phyloP scores from a whole-genome alignment of 2,329 filamentous ascomycete species.

The Fonsecaea nubica region DNA sequence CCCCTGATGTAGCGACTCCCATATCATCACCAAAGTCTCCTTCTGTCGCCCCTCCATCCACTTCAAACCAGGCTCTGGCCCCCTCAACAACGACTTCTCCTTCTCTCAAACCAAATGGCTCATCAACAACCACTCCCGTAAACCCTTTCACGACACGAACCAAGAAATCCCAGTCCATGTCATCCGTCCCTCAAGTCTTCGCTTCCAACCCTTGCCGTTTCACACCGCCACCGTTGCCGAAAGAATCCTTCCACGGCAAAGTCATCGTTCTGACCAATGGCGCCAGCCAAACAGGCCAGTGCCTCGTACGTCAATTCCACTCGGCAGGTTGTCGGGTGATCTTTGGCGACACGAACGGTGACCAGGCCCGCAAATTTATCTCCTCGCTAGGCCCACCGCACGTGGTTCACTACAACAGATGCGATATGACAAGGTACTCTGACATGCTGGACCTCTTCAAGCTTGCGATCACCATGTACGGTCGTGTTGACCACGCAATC shows the following conservation, averaged over 20 bases:
- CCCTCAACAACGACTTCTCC: slow-evolving; percentile 15
- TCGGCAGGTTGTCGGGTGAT: slow-evolving; percentile 51
- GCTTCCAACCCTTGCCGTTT: slow-evolving; percentile 35
- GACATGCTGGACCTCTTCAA: slow-evolving; percentile 57
- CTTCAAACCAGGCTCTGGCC: slow-evolving; percentile 6
- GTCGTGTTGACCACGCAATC: slow-evolving; percentile 58
- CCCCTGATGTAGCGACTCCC: slow-evolving; percentile 21
- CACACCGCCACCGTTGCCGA: slow-evolving; percentile 30
- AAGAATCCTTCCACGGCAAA: slow-evolving; percentile 35
- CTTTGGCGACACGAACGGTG: slow-evolving; percentile 52
- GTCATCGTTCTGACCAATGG: slow-evolving; percentile 38
- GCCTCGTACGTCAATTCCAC: slow-evolving; percentile 50
- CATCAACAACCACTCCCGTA: slow-evolving; percentile 15
- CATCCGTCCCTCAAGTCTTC: slow-evolving; percentile 20
- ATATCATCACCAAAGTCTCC: slow-evolving; percentile 11
- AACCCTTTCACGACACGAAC: slow-evolving; percentile 31
- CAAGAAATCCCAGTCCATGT: slow-evolving; percentile 34
- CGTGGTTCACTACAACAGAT: slow-evolving; percentile 46
- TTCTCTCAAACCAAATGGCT: slow-evolving; percentile 18
- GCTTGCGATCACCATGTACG: slow-evolving; percentile 52
- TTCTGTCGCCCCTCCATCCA: neutral
- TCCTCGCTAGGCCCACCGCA: slow-evolving; percentile 30
- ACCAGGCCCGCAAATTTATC: slow-evolving; percentile 40
- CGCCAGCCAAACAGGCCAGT: slow-evolving; percentile 55
- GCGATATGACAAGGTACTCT: slow-evolving; percentile 56